A percentile compares a stretch with the other conserved stretches of the same genome.
Conservation (phyloP, 176 grass and related monocot species). For the Luzula sylvatica region DNA sequence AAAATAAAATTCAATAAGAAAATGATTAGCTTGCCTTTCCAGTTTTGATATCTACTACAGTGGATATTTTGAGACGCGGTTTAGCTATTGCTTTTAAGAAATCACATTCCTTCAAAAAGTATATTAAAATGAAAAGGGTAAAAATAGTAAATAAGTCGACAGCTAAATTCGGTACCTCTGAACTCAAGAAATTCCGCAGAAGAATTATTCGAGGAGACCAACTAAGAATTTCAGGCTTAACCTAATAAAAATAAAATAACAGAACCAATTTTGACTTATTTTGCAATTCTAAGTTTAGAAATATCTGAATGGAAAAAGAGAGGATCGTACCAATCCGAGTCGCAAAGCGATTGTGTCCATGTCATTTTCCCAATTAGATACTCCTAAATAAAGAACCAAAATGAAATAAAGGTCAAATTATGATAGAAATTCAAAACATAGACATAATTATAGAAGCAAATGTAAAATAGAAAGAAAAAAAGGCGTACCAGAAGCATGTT, state of each 20-base stretch:
- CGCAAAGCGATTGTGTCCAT: conserved; percentile 24
- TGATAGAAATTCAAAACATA: not conserved
- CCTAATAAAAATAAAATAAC: conserved; percentile 15
- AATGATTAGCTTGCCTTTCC: conserved; percentile 41
- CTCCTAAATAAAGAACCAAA: conserved; percentile 15
- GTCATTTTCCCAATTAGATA: conserved; percentile 25
- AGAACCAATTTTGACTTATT: not conserved
- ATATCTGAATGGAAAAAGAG: conserved; percentile 7
- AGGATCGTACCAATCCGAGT: conserved; percentile 23
- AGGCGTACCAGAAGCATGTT: conserved; percentile 20
- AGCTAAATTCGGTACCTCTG: conserved; percentile 30
- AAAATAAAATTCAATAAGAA: no score
- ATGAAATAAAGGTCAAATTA: not conserved
- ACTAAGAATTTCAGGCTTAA: conserved; percentile 34
- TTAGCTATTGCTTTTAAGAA: conserved; percentile 82
- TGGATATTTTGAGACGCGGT: conserved; percentile 59
- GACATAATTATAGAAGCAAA: not conserved
- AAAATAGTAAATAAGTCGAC: conserved; percentile 2
- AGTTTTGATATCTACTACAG: conserved; percentile 63
- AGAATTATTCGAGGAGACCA: conserved; percentile 32
- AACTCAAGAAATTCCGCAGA: conserved; percentile 32
- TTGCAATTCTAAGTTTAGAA: conserved; percentile 1
- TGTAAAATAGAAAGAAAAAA: conserved; percentile 2
- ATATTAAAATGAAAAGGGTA: no score
- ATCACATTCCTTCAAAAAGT: conserved; percentile 71